phyloP scores from a whole-genome alignment of 1,284 basidiomycete species.

The Inonotus obliquus region DNA sequence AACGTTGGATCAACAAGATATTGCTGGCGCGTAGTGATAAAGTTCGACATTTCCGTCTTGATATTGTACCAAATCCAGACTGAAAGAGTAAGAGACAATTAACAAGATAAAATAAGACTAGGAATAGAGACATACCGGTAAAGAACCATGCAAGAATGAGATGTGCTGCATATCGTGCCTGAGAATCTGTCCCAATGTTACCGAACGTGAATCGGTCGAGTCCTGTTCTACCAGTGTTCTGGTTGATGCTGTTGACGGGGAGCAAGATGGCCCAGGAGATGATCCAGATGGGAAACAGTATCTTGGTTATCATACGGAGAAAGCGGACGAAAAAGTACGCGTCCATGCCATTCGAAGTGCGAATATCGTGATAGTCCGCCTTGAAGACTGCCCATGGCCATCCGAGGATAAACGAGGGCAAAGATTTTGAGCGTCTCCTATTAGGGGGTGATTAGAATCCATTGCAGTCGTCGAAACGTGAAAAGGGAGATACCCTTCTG shows the following conservation, averaged over 20 bases:
- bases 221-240: constrained; percentile 44
- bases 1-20: constrained; percentile 79
- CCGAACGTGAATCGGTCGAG: constrained; percentile 81
- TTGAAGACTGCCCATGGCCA: constrained; percentile 55
- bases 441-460: constrained; percentile 30
- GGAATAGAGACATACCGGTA: constrained; percentile 56
- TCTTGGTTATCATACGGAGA: constrained; percentile 74
- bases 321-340: constrained; percentile 94
- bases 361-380: constrained; percentile 54
- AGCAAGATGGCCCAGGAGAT: constrained; percentile 68
- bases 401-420: constrained; percentile 34
- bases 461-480: background rate
- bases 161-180: constrained; percentile 72
- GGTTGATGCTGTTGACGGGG: constrained; percentile 61
- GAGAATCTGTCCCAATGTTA: constrained; percentile 54
- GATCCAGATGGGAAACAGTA: constrained; percentile 82
- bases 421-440: constrained; percentile 49
- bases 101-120: background rate
- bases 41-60: constrained; percentile 75
- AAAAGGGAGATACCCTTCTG: constrained; percentile 25
- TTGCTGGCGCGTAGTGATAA: constrained; percentile 77
- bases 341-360: constrained; percentile 79
- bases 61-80: constrained; percentile 87
- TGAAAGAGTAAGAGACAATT: constrained; percentile 26
- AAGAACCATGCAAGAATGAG: constrained; percentile 70